Percentiles rank a stretch among this genome's conserved stretches.
Evolutionary conservation across 208 protist species (phyloP).

Genomic region (Crithidia brevicula): DNA sequence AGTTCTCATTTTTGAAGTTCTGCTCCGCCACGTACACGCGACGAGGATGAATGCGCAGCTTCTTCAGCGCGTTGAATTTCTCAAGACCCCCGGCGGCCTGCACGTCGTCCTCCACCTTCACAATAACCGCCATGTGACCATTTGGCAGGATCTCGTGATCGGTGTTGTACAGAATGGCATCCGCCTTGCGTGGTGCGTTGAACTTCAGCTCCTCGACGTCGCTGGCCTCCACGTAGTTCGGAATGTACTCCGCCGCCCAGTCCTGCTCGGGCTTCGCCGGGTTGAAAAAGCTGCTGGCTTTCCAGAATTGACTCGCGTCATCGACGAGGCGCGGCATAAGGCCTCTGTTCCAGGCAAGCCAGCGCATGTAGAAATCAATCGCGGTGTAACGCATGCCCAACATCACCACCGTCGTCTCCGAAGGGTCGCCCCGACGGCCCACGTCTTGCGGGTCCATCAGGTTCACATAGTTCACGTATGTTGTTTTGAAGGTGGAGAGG

Average conservation of each 20-base stretch:
- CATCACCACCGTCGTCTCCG: slow-evolving; percentile 39
- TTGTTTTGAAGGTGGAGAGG: slow-evolving; percentile 32
- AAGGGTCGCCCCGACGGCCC: slow-evolving; percentile 36
- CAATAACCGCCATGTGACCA: slow-evolving; percentile 64
- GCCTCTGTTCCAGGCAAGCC: slow-evolving; percentile 49
- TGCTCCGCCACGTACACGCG: slow-evolving; percentile 75
- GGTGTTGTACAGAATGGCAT: slow-evolving; percentile 47
- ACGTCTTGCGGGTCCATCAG: slow-evolving; percentile 49
- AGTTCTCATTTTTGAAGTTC: slow-evolving; percentile 60
- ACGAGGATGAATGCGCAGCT: slow-evolving; percentile 48
- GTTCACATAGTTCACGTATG: slow-evolving; percentile 37
- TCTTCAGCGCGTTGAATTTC: slow-evolving; percentile 34
- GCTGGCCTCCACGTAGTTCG: slow-evolving; percentile 42
- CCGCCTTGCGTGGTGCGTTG: slow-evolving; percentile 43
- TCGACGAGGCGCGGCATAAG: slow-evolving; percentile 30
- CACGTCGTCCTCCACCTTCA: slow-evolving; percentile 61
- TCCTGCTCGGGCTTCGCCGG: slow-evolving; percentile 31
- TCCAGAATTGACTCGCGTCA: slow-evolving; percentile 38
- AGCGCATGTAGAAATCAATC: slow-evolving; percentile 58
- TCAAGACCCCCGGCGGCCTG: slow-evolving; percentile 42
- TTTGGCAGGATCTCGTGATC: slow-evolving; percentile 5
- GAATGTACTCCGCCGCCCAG: slow-evolving; percentile 44
- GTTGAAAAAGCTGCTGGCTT: slow-evolving; percentile 48
- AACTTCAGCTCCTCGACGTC: slow-evolving; percentile 48
- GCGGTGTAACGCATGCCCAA: slow-evolving; percentile 41